These are phyloP conservation scores for Ascomycota sp. DNA, from an alignment of 2,329 filamentous ascomycete species.

Conservation along the genomic window DNA sequence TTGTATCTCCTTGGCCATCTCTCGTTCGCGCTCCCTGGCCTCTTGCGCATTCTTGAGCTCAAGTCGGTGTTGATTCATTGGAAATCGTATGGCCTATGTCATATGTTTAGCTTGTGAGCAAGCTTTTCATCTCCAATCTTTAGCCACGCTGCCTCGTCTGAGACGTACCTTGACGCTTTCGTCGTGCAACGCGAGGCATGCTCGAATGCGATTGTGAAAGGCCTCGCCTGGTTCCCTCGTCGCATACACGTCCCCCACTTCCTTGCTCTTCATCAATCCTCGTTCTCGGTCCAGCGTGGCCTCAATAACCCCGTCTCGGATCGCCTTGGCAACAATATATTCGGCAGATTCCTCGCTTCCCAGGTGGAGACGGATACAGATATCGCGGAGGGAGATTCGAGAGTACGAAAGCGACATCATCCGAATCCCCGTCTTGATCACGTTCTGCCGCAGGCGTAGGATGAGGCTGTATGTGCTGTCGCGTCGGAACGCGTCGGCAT, in stretches of 20 bases:
- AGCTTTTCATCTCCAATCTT: too few relatives aligned
- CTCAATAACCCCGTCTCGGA: conserved; percentile 92
- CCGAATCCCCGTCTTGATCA: conserved; percentile 97
- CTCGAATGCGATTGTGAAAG: conserved; percentile 90
- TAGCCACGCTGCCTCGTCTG: not conserved
- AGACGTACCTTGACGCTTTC: conserved; percentile 87
- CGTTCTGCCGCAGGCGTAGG: conserved; percentile 85
- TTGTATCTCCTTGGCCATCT: conserved; percentile 97
- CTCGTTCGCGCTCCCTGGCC: conserved; percentile 85
- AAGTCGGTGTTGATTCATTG: conserved; percentile 95
- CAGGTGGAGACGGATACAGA: conserved; percentile 83
- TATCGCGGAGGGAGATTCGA: conserved; percentile 88
- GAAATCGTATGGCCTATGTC: conserved; percentile 99
- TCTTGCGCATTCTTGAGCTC: conserved; percentile 98
- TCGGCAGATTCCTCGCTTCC: conserved; percentile 94
- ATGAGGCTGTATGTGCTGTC: conserved; percentile 94
- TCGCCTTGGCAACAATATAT: conserved; percentile 98
- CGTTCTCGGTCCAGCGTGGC: conserved; percentile 83
- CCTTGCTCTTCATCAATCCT: conserved; percentile 97
- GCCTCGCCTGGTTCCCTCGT: conserved; percentile 90
- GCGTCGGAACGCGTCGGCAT: conserved; percentile 70
- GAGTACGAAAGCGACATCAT: conserved; percentile 99
- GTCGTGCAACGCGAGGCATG: conserved; percentile 80
- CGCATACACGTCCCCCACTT: conserved; percentile 86
- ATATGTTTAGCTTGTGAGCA: too few relatives aligned